Conservation (phyloP, 139 green algal species). For the Chlorella ohadii region DNA sequence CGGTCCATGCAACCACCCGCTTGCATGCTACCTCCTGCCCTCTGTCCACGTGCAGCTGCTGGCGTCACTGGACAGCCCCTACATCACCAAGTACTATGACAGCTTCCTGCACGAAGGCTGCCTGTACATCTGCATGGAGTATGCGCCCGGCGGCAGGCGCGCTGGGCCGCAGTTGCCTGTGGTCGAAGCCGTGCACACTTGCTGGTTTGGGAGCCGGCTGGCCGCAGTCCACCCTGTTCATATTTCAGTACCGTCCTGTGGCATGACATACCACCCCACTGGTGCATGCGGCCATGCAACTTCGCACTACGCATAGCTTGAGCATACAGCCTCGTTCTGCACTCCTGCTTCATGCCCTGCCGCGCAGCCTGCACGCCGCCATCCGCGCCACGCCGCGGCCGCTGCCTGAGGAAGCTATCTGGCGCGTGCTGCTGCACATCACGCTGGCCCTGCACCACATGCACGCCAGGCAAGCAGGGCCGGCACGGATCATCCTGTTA, state of each 20-base stretch:
- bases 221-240: no score
- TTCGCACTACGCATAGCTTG: no score
- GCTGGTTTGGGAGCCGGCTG: no score
- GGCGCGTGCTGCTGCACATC: slow-evolving; percentile 23
- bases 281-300: no score
- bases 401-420: slow-evolving; percentile 7
- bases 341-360: no score
- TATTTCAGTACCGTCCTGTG: no score
- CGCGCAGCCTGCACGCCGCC: slow-evolving; percentile 10
- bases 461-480: slow-evolving; percentile 11
- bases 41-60: neutral
- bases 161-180: neutral
- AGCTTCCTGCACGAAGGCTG: slow-evolving; percentile 11
- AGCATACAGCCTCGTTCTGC: no score
- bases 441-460: slow-evolving; percentile 29
- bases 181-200: no score
- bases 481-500: no score
- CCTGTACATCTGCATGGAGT: slow-evolving; percentile 12
- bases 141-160: neutral
- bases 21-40: neutral
- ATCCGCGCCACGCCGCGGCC: neutral
- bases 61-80: slow-evolving; percentile 1
- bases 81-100: slow-evolving; percentile 27
- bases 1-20: no score
- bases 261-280: no score